Conservation (phyloP, 106 monocot species). For the Triglochin maritima region DNA sequence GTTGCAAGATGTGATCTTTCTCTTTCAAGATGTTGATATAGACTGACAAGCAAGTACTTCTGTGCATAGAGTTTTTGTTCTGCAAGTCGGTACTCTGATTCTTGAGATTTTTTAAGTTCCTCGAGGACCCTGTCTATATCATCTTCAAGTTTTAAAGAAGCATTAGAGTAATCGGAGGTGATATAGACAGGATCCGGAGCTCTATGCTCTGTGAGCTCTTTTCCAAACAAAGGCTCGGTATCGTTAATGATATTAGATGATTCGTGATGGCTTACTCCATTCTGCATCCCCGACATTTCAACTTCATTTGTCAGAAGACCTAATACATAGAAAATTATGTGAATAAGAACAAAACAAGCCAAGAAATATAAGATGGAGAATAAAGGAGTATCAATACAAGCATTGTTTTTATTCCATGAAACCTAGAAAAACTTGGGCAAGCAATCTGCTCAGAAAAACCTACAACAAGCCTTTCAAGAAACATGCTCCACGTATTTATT, state of each 20-base stretch:
- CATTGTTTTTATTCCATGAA: not conserved
- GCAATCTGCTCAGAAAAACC: no score
- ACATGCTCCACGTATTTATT: no score
- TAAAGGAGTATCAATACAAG: no score
- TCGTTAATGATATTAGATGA: not conserved
- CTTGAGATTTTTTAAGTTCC: conserved; percentile 44
- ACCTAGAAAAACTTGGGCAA: not conserved
- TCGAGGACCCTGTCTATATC: conserved; percentile 39
- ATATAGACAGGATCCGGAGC: conserved; percentile 15
- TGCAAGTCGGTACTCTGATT: conserved; percentile 40
- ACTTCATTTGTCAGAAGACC: conserved; percentile 8
- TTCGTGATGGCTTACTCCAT: not conserved
- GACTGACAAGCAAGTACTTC: conserved; percentile 41
- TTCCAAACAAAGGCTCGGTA: conserved; percentile 1
- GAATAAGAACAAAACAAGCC: not conserved
- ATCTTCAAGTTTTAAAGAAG: conserved; percentile 38
- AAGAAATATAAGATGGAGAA: no score
- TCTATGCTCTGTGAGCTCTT: not conserved
- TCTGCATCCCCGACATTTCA: conserved; percentile 9
- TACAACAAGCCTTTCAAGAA: no score
- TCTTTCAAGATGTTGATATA: conserved; percentile 45
- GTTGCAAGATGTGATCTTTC: conserved; percentile 36
- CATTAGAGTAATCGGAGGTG: conserved; percentile 18
- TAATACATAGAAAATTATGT: not conserved
- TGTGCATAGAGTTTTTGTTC: conserved; percentile 55